These are phyloP conservation scores for Glycyrrhiza uralensis DNA, from an alignment of 306 rosid genomes.

Conservation along the genomic window DNA sequence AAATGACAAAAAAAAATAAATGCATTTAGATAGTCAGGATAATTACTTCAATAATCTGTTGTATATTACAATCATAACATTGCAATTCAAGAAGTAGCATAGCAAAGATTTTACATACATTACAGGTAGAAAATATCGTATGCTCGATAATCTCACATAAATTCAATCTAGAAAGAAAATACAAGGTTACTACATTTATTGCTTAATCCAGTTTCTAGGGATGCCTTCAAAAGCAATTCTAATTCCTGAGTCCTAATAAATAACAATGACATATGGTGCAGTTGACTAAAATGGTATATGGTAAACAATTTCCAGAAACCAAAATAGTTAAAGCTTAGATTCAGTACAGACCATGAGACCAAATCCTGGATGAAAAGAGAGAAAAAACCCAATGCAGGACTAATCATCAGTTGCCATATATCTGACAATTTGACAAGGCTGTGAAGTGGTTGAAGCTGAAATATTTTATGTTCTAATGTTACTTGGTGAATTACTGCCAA, in stretches of 20 bases:
- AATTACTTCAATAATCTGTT: neutral
- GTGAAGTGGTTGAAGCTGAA: neutral
- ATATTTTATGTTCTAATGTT: neutral
- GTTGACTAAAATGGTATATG: neutral
- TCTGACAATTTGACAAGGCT: neutral
- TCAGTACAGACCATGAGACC: neutral
- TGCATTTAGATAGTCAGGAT: neutral
- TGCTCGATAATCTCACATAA: too few species aligned
- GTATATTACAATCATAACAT: neutral
- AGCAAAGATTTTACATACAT: neutral
- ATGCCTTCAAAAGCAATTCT: neutral
- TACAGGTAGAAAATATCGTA: neutral
- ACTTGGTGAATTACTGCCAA: neutral
- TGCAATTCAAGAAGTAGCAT: constrained; percentile 1
- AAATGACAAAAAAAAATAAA: neutral
- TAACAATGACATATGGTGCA: neutral
- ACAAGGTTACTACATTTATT: neutral
- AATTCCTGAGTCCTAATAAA: neutral
- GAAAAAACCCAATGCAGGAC: neutral
- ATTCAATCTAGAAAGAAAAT: neutral
- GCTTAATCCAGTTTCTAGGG: neutral
- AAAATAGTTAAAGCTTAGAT: neutral
- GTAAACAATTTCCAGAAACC: neutral
- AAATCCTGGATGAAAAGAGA: neutral
- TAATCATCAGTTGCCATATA: neutral